phyloP scores from a whole-genome alignment of 768 basidiomycete species.

The Mycena polygramma region DNA sequence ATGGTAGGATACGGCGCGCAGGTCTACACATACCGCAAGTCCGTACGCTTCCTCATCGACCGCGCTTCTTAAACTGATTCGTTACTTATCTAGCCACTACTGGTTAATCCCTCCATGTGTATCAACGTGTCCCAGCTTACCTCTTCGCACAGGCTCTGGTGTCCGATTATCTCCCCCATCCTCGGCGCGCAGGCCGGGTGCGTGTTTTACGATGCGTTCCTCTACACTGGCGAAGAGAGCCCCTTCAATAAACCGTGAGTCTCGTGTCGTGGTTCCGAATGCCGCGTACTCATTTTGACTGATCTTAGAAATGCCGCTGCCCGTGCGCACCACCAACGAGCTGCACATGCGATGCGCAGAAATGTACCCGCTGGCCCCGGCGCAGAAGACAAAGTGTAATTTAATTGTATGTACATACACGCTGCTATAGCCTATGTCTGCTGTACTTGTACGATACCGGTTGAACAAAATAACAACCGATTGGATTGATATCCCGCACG shows the following conservation, averaged over 20 bases:
- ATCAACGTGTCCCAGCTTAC: neutral
- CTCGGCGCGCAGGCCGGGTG: constrained; percentile 68
- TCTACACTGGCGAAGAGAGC: constrained; percentile 70
- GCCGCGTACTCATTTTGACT: neutral
- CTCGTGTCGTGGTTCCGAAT: neutral
- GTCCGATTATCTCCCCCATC: constrained; percentile 70
- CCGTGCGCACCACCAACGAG: constrained; percentile 27
- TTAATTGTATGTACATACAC: neutral
- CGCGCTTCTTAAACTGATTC: constrained; percentile 21
- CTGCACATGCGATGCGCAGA: constrained; percentile 18
- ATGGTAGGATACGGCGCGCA: constrained; percentile 80
- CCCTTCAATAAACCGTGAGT: constrained; percentile 67
- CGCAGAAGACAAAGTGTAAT: constrained; percentile 28
- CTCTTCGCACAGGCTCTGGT: constrained; percentile 63
- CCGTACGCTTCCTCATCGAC: constrained; percentile 28
- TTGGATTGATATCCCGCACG: neutral
- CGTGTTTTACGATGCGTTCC: constrained; percentile 68
- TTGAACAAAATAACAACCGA: neutral
- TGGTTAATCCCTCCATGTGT: constrained; percentile 48
- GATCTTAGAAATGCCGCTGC: constrained; percentile 29
- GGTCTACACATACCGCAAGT: constrained; percentile 62
- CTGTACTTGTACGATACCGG: constrained; percentile 4
- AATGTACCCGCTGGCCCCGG: constrained; percentile 32
- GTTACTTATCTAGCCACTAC: constrained; percentile 63
- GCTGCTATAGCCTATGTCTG: neutral